phyloP scores from a whole-genome alignment of 139 green algal genomes.

The Desmodesmus armatus region DNA sequence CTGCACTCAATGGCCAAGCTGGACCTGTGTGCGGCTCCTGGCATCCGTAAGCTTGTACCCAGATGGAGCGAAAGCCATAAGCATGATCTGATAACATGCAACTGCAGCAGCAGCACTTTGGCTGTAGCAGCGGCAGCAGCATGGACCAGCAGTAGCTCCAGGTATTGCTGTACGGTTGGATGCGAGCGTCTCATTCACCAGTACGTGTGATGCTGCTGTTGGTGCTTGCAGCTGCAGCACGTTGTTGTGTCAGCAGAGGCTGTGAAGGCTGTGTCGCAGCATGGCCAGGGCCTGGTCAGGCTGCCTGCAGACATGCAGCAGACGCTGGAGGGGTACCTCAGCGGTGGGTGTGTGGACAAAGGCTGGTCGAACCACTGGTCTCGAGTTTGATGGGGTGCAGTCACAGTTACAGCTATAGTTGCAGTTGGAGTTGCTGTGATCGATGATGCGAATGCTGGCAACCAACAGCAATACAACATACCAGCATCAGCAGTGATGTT shows the following conservation, averaged over 20 bases:
- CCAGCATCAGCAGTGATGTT: too few species aligned
- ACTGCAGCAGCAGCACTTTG: slow-evolving; percentile 5
- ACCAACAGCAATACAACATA: too few species aligned
- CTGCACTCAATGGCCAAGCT: background rate
- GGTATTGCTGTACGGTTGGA: background rate
- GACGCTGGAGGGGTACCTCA: slow-evolving; percentile 35
- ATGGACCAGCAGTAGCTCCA: background rate
- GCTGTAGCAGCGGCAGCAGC: slow-evolving; percentile 25
- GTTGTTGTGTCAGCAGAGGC: slow-evolving; percentile 39
- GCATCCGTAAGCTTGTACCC: background rate
- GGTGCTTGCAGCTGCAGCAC: background rate
- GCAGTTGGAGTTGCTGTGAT: background rate
- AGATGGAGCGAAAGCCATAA: too few species aligned
- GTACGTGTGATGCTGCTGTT: background rate
- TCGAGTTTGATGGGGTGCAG: background rate
- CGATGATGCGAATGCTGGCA: too few species aligned
- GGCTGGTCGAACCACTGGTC: background rate
- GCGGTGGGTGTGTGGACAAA: slow-evolving; percentile 5
- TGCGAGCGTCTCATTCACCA: background rate
- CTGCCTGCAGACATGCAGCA: slow-evolving; percentile 29
- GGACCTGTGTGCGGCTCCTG: background rate
- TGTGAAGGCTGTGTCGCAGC: slow-evolving; percentile 28
- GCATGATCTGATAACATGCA: too few species aligned
- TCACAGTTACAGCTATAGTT: background rate
- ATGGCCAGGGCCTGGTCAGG: slow-evolving; percentile 9